A percentile compares a stretch with the other conserved stretches of the same genome.
phyloP scores from a whole-genome alignment of 2,329 filamentous ascomycete species.

The Aspergillus unguis region DNA sequence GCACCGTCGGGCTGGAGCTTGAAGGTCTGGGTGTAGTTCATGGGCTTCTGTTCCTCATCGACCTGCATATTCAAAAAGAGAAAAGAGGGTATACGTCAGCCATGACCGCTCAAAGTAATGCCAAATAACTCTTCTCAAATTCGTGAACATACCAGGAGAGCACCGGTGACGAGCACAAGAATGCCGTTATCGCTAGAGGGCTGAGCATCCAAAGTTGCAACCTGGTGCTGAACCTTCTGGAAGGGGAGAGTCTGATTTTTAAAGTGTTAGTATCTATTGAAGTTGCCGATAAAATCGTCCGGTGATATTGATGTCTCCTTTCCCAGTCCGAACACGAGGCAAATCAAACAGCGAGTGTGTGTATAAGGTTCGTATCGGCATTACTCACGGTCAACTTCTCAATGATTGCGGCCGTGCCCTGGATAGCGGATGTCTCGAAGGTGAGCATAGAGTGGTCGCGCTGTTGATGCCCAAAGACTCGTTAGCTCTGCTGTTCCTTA shows the following conservation, averaged over 20 bases:
- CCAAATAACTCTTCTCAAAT: neutral
- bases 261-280: neutral
- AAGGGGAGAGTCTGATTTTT: conserved; percentile 68
- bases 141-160: conserved; percentile 65
- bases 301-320: neutral
- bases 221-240: conserved; percentile 73
- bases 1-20: conserved; percentile 67
- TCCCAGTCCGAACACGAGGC: too few species aligned
- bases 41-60: conserved; percentile 78
- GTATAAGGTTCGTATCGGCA: neutral
- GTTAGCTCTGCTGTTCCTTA: conserved; percentile 10
- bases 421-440: conserved; percentile 70
- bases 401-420: conserved; percentile 65
- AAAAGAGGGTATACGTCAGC: neutral
- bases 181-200: conserved; percentile 67
- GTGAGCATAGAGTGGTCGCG: conserved; percentile 86
- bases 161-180: conserved; percentile 83
- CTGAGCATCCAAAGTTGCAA: conserved; percentile 78
- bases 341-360: neutral
- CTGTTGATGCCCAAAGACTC: conserved; percentile 45
- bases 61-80: conserved; percentile 53
- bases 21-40: conserved; percentile 90
- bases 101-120: neutral
- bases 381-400: conserved; percentile 74
- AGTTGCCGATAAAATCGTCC: neutral